phyloP scores from a whole-genome alignment of 768 basidiomycete genomes.

The Pisolithus marmoratus region DNA sequence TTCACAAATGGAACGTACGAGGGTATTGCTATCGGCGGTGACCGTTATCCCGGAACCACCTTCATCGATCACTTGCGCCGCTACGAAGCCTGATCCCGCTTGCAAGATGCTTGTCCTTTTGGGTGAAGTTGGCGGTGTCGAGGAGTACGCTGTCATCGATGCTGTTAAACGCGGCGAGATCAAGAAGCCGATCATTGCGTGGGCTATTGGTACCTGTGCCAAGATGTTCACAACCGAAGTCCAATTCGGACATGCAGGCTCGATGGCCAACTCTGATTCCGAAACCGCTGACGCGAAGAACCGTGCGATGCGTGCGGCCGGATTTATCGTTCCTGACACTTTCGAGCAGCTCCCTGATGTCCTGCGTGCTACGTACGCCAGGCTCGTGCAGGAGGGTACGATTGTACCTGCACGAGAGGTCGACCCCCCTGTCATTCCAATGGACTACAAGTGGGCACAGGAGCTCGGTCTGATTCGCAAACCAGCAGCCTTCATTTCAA shows the following conservation, averaged over 20 bases:
- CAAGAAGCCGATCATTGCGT: slow-evolving; percentile 98
- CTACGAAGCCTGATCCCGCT: slow-evolving; percentile 92
- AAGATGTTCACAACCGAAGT: slow-evolving; percentile 99
- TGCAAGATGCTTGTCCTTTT: slow-evolving; percentile 99
- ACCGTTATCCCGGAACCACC: slow-evolving; percentile 96
- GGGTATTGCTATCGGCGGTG: slow-evolving; percentile 99
- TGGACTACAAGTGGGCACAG: slow-evolving; percentile 99
- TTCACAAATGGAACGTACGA: slow-evolving; percentile 98
- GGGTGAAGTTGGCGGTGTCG: slow-evolving; percentile 97
- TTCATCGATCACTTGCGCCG: slow-evolving; percentile 99
- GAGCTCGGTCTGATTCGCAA: slow-evolving; percentile 98
- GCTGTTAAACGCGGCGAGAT: slow-evolving; percentile 91
- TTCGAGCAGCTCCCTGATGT: slow-evolving; percentile 93
- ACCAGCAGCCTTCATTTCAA: slow-evolving; percentile 97
- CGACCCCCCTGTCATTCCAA: slow-evolving; percentile 95
- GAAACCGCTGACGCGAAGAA: slow-evolving; percentile 99
- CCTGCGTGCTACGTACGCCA: slow-evolving; percentile 79
- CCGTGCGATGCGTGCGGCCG: slow-evolving; percentile 86
- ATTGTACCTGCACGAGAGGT: slow-evolving; percentile 72
- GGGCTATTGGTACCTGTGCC: slow-evolving; percentile 99
- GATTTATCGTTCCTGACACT: slow-evolving; percentile 94
- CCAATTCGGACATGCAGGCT: slow-evolving; percentile 98
- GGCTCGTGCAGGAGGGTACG: slow-evolving; percentile 62
- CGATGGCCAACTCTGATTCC: slow-evolving; percentile 94
- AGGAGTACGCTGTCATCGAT: slow-evolving; percentile 98